Evolutionary conservation across 2,329 filamentous ascomycete genomes (phyloP).

Genomic region (Clarireedia monteithiana): DNA sequence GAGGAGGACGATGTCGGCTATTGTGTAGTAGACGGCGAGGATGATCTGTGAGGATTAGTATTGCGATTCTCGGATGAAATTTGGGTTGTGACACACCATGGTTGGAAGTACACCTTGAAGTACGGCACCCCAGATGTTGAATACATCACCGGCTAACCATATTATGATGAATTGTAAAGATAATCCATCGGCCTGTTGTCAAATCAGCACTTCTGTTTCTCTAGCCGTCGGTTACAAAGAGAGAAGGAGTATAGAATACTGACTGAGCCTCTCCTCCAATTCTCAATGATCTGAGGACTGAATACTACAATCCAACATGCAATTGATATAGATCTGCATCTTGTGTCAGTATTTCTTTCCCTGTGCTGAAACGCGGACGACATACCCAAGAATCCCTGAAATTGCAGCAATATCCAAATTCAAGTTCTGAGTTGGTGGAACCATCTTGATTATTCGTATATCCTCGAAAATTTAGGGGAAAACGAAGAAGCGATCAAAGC

Average conservation of each 20-base stretch:
- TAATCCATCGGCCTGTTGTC: conserved; percentile 65
- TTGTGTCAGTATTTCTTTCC: conserved; percentile 6
- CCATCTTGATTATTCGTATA: conserved; percentile 13
- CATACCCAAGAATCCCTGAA: conserved; percentile 79
- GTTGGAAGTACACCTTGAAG: conserved; percentile 88
- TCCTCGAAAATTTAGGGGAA: neutral
- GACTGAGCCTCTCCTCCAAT: conserved; percentile 69
- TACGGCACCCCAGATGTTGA: conserved; percentile 91
- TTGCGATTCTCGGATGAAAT: neutral
- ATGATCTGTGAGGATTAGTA: conserved; percentile 51
- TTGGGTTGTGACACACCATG: conserved; percentile 49
- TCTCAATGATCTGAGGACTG: conserved; percentile 92
- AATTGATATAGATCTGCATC: conserved; percentile 77
- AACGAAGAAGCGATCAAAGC: neutral
- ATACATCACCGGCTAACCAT: conserved; percentile 91
- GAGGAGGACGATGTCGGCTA: conserved; percentile 83
- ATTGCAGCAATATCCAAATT: conserved; percentile 84
- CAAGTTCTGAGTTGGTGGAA: conserved; percentile 44
- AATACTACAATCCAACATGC: conserved; percentile 96
- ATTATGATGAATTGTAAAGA: conserved; percentile 87
- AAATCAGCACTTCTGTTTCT: neutral
- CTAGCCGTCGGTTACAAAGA: too few relatives aligned
- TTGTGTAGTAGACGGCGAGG: conserved; percentile 86
- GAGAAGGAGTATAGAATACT: neutral
- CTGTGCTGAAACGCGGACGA: neutral